Conservation (phyloP, 1,284 basidiomycete species). For the Porogramme epimiltina region DNA sequence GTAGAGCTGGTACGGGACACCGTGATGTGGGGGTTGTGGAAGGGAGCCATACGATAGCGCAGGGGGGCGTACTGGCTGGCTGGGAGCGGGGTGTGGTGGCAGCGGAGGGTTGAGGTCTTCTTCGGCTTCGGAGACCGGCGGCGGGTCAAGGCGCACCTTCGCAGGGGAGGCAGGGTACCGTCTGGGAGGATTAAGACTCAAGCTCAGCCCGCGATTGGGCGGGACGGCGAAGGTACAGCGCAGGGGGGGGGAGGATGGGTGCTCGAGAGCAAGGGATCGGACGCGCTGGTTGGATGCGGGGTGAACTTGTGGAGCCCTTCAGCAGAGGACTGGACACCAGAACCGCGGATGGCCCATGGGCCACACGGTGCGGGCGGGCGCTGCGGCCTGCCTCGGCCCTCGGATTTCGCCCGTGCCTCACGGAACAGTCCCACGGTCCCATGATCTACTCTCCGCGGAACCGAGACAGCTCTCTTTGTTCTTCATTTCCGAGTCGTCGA, state of each 20-base stretch:
- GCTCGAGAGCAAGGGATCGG: background rate
- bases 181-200: constrained; percentile 32
- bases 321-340: no score
- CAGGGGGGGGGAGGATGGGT: background rate
- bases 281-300: no score
- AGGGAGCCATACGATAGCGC: background rate
- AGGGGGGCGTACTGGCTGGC: background rate
- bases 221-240: background rate
- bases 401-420: no score
- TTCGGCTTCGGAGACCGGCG: constrained; percentile 8
- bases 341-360: no score
- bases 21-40: background rate
- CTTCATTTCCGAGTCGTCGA: no score
- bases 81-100: constrained; percentile 26
- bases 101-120: constrained; percentile 16
- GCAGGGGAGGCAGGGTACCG: constrained; percentile 24
- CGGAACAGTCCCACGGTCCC: no score
- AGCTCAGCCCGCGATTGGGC: background rate
- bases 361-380: no score
- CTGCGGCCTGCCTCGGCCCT: no score
- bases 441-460: no score
- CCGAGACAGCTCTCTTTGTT: no score
- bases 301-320: no score
- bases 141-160: constrained; percentile 17
- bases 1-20: background rate